phyloP scores from a whole-genome alignment of 225 moss, liverwort and hornwort genomes.

The Polytrichum commune region DNA sequence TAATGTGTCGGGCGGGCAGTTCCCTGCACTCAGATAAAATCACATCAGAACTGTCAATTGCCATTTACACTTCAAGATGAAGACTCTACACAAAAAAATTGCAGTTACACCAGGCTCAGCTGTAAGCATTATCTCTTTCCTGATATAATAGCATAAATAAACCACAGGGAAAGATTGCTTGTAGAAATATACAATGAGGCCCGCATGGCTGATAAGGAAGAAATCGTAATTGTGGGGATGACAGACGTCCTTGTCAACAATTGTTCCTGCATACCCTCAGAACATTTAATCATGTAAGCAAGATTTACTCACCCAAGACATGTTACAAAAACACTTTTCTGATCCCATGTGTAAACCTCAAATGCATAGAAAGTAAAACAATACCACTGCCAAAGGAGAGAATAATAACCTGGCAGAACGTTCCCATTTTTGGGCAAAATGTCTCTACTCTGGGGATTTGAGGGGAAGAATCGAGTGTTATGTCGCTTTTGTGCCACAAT shows the following conservation, averaged over 20 bases:
- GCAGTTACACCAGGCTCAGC: no score
- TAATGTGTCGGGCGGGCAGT: slow-evolving; percentile 92
- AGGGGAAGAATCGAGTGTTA: slow-evolving; percentile 89
- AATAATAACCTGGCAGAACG: slow-evolving; percentile 61
- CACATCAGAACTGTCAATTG: not conserved
- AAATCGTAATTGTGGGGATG: slow-evolving; percentile 93
- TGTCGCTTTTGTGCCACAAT: slow-evolving; percentile 91
- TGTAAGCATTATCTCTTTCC: no score
- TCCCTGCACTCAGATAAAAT: slow-evolving; percentile 42
- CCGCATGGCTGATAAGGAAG: slow-evolving; percentile 82
- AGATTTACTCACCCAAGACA: not conserved
- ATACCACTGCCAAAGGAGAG: not conserved
- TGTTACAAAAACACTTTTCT: no score
- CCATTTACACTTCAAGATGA: no score
- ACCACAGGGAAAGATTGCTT: no score
- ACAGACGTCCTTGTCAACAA: slow-evolving; percentile 82
- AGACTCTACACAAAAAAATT: no score
- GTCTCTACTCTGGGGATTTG: slow-evolving; percentile 33
- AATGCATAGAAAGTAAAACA: not conserved
- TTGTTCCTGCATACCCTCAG: slow-evolving; percentile 56
- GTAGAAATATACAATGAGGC: slow-evolving; percentile 60
- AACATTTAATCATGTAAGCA: not conserved
- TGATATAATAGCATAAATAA: no score
- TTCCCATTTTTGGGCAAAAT: slow-evolving; percentile 52
- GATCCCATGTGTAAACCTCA: no score